These are phyloP conservation scores for Plasmodium coatneyi DNA, from an alignment of 169 alveolate genomes.

Conservation along the genomic window DNA sequence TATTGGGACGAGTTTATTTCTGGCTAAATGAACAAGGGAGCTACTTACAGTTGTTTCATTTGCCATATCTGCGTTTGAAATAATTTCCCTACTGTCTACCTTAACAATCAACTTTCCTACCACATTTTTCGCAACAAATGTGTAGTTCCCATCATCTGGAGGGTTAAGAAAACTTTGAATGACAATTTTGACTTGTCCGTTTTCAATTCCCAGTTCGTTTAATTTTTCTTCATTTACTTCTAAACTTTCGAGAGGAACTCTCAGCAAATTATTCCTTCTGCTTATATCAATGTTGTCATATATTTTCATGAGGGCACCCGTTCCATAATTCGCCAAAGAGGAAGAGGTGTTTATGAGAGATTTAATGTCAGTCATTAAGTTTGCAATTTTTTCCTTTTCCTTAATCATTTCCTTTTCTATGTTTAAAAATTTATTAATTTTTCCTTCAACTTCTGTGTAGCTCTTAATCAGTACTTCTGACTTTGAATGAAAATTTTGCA, in stretches of 20 bases:
- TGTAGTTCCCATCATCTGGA: constrained; percentile 30
- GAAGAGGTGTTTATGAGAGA: constrained; percentile 33
- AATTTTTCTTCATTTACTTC: constrained; percentile 28
- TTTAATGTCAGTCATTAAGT: constrained; percentile 56
- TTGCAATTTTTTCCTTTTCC: constrained; percentile 40
- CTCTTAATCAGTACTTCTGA: constrained; percentile 7
- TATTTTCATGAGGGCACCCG: constrained; percentile 66
- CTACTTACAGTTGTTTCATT: constrained; percentile 15
- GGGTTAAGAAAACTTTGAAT: constrained; percentile 48
- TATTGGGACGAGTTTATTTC: constrained; percentile 37
- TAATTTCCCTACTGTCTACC: constrained; percentile 44
- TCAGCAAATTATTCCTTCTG: constrained; percentile 28
- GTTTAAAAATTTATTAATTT: constrained; percentile 38
- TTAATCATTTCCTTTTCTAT: constrained; percentile 50
- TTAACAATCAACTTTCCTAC: constrained; percentile 40
- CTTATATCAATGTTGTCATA: constrained; percentile 45
- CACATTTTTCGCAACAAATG: constrained; percentile 35
- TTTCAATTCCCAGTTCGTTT: constrained; percentile 55
- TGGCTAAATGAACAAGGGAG: constrained; percentile 13
- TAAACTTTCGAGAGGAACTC: constrained; percentile 45
- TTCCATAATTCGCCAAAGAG: constrained; percentile 58
- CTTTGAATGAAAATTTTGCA: constrained; percentile 2
- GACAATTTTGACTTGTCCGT: constrained; percentile 48
- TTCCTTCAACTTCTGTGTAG: constrained; percentile 28
- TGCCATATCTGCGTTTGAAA: constrained; percentile 14